These are phyloP conservation scores for Neohortaea acidophila DNA, from an alignment of 495 filamentous ascomycete genomes.

Conservation along the genomic window DNA sequence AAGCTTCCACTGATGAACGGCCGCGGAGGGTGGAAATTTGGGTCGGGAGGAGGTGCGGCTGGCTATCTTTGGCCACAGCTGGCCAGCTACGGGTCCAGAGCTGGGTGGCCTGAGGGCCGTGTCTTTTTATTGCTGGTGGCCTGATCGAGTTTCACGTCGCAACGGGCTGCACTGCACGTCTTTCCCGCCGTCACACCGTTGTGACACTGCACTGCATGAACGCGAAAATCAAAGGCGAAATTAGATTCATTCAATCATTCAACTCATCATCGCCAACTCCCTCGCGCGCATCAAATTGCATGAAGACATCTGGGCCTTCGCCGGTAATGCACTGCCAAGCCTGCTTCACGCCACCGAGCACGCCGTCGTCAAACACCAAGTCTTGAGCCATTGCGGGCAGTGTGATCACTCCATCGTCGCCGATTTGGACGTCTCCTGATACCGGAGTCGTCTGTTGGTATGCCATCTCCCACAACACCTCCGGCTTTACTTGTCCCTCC, in stretches of 20 bases:
- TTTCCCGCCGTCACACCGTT: too few relatives aligned
- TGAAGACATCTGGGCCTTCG: constrained; percentile 41
- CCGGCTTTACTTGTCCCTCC: constrained; percentile 23
- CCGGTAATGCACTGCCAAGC: constrained; percentile 50
- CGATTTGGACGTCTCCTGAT: neutral
- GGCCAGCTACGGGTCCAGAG: too few relatives aligned
- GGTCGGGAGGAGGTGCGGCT: too few relatives aligned
- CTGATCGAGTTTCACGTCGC: too few relatives aligned
- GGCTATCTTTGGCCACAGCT: too few relatives aligned
- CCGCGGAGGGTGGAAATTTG: too few relatives aligned
- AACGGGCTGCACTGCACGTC: too few relatives aligned
- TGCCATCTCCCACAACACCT: constrained; percentile 43
- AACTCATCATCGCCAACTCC: constrained; percentile 8
- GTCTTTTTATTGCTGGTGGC: too few relatives aligned
- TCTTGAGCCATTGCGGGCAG: constrained; percentile 43
- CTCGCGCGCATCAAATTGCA: constrained; percentile 36
- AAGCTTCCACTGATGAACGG: too few relatives aligned
- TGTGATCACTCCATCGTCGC: constrained; percentile 18
- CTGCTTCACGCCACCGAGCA: constrained; percentile 42
- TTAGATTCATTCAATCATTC: neutral
- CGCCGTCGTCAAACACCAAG: constrained; percentile 53
- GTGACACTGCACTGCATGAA: too few relatives aligned
- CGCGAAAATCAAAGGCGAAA: too few relatives aligned
- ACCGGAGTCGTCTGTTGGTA: constrained; percentile 32
- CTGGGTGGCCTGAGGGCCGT: too few relatives aligned